phyloP scores from a whole-genome alignment of 805 yeast species.

The Pichia thaimueangensis region DNA sequence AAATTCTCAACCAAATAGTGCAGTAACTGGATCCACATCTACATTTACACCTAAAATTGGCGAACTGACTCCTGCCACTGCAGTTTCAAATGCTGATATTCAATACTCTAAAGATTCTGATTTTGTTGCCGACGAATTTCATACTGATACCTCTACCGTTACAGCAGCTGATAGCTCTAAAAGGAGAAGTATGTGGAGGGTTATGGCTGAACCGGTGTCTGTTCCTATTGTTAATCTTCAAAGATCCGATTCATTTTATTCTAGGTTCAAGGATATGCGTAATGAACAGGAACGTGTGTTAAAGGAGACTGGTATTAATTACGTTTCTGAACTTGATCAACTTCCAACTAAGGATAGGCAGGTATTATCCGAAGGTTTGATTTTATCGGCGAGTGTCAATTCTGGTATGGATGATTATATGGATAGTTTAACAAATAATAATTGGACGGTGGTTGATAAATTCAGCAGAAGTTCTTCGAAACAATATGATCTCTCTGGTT shows the following conservation, averaged over 20 bases:
- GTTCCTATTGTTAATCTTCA: background rate
- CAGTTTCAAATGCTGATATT: background rate
- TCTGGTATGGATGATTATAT: conserved; percentile 12
- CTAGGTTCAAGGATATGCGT: conserved; percentile 13
- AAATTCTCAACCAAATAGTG: background rate
- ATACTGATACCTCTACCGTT: background rate
- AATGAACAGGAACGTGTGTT: conserved; percentile 18
- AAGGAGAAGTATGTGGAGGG: background rate
- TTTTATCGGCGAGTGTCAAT: conserved; percentile 21
- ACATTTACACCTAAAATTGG: background rate
- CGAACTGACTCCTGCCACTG: background rate
- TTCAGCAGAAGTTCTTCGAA: background rate
- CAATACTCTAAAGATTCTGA: background rate
- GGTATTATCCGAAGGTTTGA: conserved; percentile 9
- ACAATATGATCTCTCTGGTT: no score
- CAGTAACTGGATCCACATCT: background rate
- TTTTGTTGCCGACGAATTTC: background rate
- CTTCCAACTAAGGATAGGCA: conserved; percentile 9
- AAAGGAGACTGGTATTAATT: conserved; percentile 19
- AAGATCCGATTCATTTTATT: conserved; percentile 16
- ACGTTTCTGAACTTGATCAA: conserved; percentile 14
- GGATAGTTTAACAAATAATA: background rate
- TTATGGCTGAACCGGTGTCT: background rate
- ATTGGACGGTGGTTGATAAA: conserved; percentile 7
- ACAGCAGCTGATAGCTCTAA: background rate